Evolutionary conservation across 1,284 basidiomycete species (phyloP), one percentile per base, ranked within the genome.

Genomic region (Mixia osmundae): DNA sequence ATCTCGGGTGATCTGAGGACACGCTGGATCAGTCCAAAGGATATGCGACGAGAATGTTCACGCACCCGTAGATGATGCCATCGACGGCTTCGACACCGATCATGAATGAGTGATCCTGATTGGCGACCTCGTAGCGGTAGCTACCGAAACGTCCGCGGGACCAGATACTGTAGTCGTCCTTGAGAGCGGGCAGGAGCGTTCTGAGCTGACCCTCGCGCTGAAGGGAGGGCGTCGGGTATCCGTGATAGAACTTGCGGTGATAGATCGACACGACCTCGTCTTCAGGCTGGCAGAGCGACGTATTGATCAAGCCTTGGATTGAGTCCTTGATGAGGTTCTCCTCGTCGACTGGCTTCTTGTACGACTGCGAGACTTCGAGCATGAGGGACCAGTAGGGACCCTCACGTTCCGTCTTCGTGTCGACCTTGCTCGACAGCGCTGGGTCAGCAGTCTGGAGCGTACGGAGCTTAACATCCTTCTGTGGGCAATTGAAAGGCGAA

Each of bases 51-150:
- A 57, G 60, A 47, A 61, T 53, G 44, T 61, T 59, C 4, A 58
- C 57, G 7, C 51, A 49, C 36, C 60, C 61, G 33, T 59, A 59
- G 6, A 63, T 42, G 4, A 61, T 55, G 30, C 55, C 54, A 47
- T 64, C 62, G 29, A 60, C 60, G 5, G 61, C 61, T 47, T 65
- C 63, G 32, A 63, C 62, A 19, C 63, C 63, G 18, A 64, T 53
- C 57, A 62, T 62, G 49, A 61, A 62, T 42, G 57, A 60, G 45
- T 64, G 62, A 45, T 64, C 62, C 48, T 64, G 62, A 47, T 64
- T 64, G 1, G 61, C 62, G 7, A 60, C 58, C 49, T 62, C 60
- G 48, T 55, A 63, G 48, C 60, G 60, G 60, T 63, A 65, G 30
- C 57, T 60, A n/a, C 63, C 63, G 47, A 65, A 65, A 33, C 63